A percentile compares a stretch with the other conserved stretches of the same genome.
Evolutionary conservation across 345 rosid genomes (phyloP).

Genomic region (Euphorbia pulcherrima): DNA sequence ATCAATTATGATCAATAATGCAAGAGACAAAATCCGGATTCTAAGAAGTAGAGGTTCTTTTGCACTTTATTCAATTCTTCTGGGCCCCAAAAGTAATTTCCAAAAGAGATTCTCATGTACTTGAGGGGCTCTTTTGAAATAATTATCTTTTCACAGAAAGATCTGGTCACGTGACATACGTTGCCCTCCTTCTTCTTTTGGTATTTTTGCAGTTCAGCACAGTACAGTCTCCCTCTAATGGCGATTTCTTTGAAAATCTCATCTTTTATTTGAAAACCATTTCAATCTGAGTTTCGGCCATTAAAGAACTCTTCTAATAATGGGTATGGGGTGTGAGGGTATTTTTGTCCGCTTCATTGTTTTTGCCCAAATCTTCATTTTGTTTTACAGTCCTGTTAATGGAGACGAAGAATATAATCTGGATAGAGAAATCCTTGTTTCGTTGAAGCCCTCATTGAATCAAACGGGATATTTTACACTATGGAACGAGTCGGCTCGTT

Average conservation of each 20-base stretch:
- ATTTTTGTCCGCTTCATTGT: constrained; percentile 18
- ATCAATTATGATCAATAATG: neutral
- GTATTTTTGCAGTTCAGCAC: neutral
- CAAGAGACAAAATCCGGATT: constrained; percentile 27
- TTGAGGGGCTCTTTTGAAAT: constrained; percentile 2
- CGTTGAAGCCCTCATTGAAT: constrained; percentile 46
- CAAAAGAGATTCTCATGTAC: neutral
- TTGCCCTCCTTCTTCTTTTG: constrained; percentile 18
- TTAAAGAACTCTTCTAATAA: neutral
- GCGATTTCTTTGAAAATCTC: neutral
- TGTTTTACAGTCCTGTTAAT: constrained; percentile 16
- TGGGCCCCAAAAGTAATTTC: neutral
- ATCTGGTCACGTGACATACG: constrained; percentile 50
- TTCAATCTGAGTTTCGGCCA: too few species aligned
- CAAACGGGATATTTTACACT: constrained; percentile 44
- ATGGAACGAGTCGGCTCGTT: constrained; percentile 47
- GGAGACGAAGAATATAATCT: constrained; percentile 19
- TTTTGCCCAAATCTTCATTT: constrained; percentile 10
- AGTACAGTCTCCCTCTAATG: constrained; percentile 10
- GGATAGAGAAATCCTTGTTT: constrained; percentile 41
- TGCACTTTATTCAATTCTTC: neutral
- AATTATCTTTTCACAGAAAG: constrained; percentile 32
- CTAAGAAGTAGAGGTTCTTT: constrained; percentile 11
- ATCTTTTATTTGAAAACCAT: too few species aligned
- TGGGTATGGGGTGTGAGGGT: constrained; percentile 29